Evolutionary conservation across 495 filamentous ascomycete genomes (phyloP), one percentile per base, ranked within the genome.

Genomic region (Hypoxylon lienhwacheense): DNA sequence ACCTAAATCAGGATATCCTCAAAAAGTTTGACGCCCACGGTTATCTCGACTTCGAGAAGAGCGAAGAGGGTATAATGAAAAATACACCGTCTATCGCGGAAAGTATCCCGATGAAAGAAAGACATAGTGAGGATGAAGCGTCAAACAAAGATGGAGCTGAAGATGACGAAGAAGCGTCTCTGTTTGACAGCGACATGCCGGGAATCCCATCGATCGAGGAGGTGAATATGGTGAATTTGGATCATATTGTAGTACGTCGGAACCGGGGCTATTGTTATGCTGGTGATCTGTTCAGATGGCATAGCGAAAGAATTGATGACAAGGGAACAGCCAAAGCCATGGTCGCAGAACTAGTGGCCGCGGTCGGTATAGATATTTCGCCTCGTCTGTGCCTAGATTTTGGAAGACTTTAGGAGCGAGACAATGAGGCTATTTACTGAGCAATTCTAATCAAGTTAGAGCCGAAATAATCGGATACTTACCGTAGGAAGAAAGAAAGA

Each of bases 341-440:
- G 29, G 70, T 93, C 32, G 88, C 81, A 4, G 89, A 96, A 63
- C 69, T 95, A 26, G 86, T 87, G 6, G 88, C 92, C 5, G 83
- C 77, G 3, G 70, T 96, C 31, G 92, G 92, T 2, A 80, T 82
- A 5, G 82, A 84, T 5, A 59, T 90, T 36, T 79, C 86, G 29
- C 69, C 67, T 24, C 69, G 83, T 42, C 79, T 87, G 32, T 71
- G 72, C 20, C 47, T 81, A 12, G 71, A 74, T 61, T 73, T 69
- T 25, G 44, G 29, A 17, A 56, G 24, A 34, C 35, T 35, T 11
- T 56, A 11, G 57, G 14, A n/a, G 17, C 2, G 12, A 16, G n/a
- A n/a, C n/a, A n/a, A n/a, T n/a, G n/a, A n/a, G n/a, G n/a, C n/a
- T n/a, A n/a, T n/a, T n/a, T n/a, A 28, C 25, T 28, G 5, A 5